phyloP scores from a whole-genome alignment of 1,284 basidiomycete genomes.

The Trichosporon asahii region DNA sequence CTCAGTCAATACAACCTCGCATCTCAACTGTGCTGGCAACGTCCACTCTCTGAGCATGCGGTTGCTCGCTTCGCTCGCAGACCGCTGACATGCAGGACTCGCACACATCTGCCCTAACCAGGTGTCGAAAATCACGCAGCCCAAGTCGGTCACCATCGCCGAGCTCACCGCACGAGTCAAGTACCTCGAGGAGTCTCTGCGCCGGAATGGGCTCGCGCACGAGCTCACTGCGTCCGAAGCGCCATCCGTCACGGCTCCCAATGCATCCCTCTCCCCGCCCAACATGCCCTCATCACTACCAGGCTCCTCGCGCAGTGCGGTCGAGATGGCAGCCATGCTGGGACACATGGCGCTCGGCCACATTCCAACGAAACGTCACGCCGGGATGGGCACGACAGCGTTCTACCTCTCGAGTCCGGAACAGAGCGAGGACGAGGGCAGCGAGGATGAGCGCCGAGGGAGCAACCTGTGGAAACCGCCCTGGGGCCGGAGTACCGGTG shows the following conservation, averaged over 20 bases:
- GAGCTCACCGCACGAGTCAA: slow-evolving; percentile 21
- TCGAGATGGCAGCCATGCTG: slow-evolving; percentile 27
- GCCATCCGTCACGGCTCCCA: background rate
- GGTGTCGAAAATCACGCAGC: slow-evolving; percentile 21
- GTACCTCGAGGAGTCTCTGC: slow-evolving; percentile 21
- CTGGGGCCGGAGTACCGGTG: slow-evolving; percentile 17
- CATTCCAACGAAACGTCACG: slow-evolving; percentile 18
- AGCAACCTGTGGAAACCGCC: slow-evolving; percentile 17
- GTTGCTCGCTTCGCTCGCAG: background rate
- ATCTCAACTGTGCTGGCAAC: no score
- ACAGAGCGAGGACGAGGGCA: slow-evolving; percentile 20
- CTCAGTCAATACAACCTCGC: background rate
- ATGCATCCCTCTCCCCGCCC: background rate
- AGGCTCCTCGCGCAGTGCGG: slow-evolving; percentile 1
- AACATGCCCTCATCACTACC: background rate
- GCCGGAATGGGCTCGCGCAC: slow-evolving; percentile 17
- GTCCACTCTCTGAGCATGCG: no score
- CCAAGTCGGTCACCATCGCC: slow-evolving; percentile 24
- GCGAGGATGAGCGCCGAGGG: background rate
- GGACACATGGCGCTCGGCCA: slow-evolving; percentile 22
- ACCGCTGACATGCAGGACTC: slow-evolving; percentile 16
- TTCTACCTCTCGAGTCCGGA: slow-evolving; percentile 22
- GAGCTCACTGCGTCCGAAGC: slow-evolving; percentile 9
- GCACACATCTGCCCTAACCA: slow-evolving; percentile 23
- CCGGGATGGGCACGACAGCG: slow-evolving; percentile 23